Evolutionary conservation across 306 rosid species (phyloP).

Genomic region (Coriaria nepalensis): DNA sequence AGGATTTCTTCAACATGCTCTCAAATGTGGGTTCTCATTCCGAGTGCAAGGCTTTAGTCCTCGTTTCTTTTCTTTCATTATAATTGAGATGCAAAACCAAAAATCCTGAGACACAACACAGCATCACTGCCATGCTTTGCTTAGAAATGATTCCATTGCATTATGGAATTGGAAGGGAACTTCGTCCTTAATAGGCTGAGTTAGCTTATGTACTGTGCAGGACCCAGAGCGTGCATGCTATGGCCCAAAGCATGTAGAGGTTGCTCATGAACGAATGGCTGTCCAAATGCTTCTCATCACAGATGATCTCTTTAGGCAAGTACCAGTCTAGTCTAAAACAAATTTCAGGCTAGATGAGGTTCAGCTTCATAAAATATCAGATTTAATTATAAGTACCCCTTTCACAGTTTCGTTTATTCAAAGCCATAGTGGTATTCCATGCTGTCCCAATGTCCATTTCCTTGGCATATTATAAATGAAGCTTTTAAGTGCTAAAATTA

Average conservation of each 20-base stretch:
- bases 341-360: slow-evolving; percentile 1
- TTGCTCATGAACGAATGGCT: slow-evolving; percentile 91
- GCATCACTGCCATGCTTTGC: no score
- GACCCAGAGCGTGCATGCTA: slow-evolving; percentile 82
- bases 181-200: neutral
- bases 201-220: slow-evolving; percentile 26
- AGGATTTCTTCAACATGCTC: slow-evolving; percentile 87
- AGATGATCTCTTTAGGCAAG: slow-evolving; percentile 85
- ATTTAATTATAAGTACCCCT: neutral
- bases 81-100: slow-evolving; percentile 5
- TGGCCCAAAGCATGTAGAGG: slow-evolving; percentile 91
- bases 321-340: neutral
- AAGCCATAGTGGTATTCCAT: no score
- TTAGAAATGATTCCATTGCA: no score
- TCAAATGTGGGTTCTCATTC: slow-evolving; percentile 75
- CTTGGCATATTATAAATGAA: no score
- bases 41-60: neutral
- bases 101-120: no score
- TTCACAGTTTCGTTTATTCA: no score
- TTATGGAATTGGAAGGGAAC: neutral
- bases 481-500: neutral
- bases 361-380: neutral
- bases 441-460: no score
- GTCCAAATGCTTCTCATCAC: slow-evolving; percentile 76
- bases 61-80: slow-evolving; percentile 15